Evolutionary conservation across 2,329 filamentous ascomycete species (phyloP).

Genomic region (Madurella mycetomatis): DNA sequence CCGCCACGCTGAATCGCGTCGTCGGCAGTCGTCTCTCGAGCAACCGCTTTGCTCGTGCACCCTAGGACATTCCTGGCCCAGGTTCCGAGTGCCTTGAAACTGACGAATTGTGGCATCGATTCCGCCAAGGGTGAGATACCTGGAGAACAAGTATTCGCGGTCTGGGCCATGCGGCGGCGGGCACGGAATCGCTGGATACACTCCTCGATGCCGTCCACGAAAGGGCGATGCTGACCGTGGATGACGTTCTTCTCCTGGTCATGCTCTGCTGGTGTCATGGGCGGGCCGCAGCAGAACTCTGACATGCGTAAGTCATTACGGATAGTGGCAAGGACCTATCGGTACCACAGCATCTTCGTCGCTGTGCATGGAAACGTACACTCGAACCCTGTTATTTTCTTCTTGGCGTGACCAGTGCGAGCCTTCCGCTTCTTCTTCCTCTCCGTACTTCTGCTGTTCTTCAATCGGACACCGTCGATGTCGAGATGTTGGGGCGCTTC

Average conservation of each 20-base stretch:
- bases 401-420: conserved; percentile 34
- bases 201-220: conserved; percentile 69
- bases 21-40: conserved; percentile 59
- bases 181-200: conserved; percentile 78
- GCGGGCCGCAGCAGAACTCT: conserved; percentile 76
- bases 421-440: conserved; percentile 39
- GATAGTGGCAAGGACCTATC: not conserved
- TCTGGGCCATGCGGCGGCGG: conserved; percentile 66
- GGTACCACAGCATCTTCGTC: conserved; percentile 1
- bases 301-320: not conserved
- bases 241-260: conserved; percentile 58
- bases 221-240: conserved; percentile 57
- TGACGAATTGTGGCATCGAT: conserved; percentile 55
- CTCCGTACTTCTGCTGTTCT: conserved; percentile 20
- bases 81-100: conserved; percentile 57
- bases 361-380: conserved; percentile 35
- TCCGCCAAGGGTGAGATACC: conserved; percentile 79
- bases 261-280: conserved; percentile 66
- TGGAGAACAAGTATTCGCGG: conserved; percentile 63
- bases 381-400: conserved; percentile 64
- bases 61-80: conserved; percentile 43
- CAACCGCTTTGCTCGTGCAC: conserved; percentile 58
- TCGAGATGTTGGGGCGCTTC: not conserved
- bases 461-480: not conserved
- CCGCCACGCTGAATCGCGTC: conserved; percentile 53